phyloP scores from a whole-genome alignment of 345 rosid species.

The Hibiscus syriacus region DNA sequence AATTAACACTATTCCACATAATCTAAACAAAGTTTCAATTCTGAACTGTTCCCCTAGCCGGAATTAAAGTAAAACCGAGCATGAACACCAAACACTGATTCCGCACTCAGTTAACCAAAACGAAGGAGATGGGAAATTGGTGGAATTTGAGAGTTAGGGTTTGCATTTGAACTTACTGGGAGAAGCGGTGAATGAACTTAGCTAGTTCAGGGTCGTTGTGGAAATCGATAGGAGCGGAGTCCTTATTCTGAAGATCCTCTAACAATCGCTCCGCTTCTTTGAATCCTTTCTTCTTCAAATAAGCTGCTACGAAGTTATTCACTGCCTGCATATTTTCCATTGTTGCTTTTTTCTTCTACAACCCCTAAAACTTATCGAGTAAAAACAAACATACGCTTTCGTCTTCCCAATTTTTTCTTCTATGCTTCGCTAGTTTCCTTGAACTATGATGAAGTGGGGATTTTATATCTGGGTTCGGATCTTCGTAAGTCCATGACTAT shows the following conservation, averaged over 20 bases:
- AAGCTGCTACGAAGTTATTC: conserved; percentile 53
- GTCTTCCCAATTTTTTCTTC: not conserved
- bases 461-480: not conserved
- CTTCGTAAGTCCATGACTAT: not conserved
- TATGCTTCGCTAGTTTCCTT: not conserved
- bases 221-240: conserved; percentile 29
- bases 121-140: not conserved
- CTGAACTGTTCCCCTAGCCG: not conserved
- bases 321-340: conserved; percentile 57
- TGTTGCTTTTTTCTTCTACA: not conserved
- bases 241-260: conserved; percentile 53
- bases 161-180: conserved; percentile 35
- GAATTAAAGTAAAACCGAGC: not conserved
- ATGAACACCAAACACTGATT: not conserved
- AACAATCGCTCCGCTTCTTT: conserved; percentile 52
- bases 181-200: conserved; percentile 60
- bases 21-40: not conserved
- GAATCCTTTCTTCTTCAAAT: conserved; percentile 92
- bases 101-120: not conserved
- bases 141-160: not conserved
- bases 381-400: not conserved
- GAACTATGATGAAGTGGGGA: not conserved
- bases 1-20: not conserved
- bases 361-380: too few relatives aligned
- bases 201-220: conserved; percentile 69